phyloP scores from a whole-genome alignment of 2,329 filamentous ascomycete species.

The Xylaria sp. region DNA sequence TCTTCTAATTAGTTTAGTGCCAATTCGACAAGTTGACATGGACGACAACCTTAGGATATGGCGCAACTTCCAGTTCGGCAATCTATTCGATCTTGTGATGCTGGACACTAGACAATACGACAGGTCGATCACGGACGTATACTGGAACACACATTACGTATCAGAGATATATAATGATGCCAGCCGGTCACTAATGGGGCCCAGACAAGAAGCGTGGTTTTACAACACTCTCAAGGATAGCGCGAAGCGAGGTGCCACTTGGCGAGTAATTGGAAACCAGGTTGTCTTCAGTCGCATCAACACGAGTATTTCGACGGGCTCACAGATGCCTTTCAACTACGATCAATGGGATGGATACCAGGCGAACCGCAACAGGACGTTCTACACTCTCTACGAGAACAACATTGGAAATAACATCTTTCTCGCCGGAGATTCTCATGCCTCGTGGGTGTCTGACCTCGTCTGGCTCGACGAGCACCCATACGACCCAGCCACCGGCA shows the following conservation, averaged over 20 bases:
- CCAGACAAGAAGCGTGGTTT: conserved; percentile 79
- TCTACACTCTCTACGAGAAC: conserved; percentile 68
- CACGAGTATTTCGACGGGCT: conserved; percentile 44
- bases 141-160: conserved; percentile 72
- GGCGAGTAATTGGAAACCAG: conserved; percentile 77
- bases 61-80: conserved; percentile 72
- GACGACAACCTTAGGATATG: conserved; percentile 76
- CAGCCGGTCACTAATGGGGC: conserved; percentile 75
- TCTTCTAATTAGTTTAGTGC: conserved; percentile 49
- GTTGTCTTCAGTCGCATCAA: conserved; percentile 66
- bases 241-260: conserved; percentile 69
- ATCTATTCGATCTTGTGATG: conserved; percentile 73
- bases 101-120: conserved; percentile 76
- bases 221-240: conserved; percentile 68
- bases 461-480: conserved; percentile 58
- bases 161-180: conserved; percentile 65
- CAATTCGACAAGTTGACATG: conserved; percentile 68
- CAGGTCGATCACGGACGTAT: conserved; percentile 69
- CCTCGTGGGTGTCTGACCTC: conserved; percentile 65
- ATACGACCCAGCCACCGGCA: conserved; percentile 58
- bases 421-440: conserved; percentile 69
- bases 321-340: conserved; percentile 58
- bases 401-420: conserved; percentile 73
- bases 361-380: conserved; percentile 70
- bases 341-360: conserved; percentile 61